Conservation (phyloP, 2,329 filamentous ascomycete species). For the Colletotrichum godetiae region DNA sequence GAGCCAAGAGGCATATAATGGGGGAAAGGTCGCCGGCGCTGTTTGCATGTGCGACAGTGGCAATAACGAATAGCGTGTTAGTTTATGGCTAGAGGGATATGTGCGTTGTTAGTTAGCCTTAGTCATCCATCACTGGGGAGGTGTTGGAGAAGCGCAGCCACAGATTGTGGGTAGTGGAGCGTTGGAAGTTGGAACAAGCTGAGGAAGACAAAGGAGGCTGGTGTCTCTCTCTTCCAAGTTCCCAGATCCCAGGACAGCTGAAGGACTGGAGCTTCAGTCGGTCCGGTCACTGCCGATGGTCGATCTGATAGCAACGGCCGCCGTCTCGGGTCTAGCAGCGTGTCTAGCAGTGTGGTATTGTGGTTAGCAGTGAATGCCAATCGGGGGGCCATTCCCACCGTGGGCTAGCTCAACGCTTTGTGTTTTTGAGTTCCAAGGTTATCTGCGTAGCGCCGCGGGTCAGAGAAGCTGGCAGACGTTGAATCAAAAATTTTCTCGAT, state of each 20-base stretch:
- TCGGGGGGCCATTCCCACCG: not conserved
- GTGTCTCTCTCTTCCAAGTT: too few species aligned
- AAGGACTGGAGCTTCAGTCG: not conserved
- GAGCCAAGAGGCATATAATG: not conserved
- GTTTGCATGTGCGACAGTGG: not conserved
- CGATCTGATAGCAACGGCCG: slow-evolving; percentile 2
- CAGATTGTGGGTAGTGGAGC: not conserved
- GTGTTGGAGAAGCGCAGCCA: not conserved
- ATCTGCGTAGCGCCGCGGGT: not conserved
- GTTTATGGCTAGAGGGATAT: not conserved
- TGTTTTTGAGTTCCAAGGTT: not conserved
- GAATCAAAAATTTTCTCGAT: not conserved
- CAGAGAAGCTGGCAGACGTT: not conserved
- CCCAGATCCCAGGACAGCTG: not conserved
- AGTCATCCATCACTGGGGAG: not conserved
- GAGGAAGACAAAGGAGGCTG: not conserved
- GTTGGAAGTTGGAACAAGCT: not conserved
- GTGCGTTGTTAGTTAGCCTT: not conserved
- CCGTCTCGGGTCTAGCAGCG: not conserved
- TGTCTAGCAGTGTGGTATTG: not conserved
- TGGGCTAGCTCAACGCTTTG: not conserved
- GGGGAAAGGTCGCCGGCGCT: not conserved
- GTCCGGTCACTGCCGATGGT: not conserved
- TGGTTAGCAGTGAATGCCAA: not conserved
- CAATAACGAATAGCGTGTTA: not conserved